Conservation (phyloP, 2,329 filamentous ascomycete genomes). For the Aspergillus sp. region DNA sequence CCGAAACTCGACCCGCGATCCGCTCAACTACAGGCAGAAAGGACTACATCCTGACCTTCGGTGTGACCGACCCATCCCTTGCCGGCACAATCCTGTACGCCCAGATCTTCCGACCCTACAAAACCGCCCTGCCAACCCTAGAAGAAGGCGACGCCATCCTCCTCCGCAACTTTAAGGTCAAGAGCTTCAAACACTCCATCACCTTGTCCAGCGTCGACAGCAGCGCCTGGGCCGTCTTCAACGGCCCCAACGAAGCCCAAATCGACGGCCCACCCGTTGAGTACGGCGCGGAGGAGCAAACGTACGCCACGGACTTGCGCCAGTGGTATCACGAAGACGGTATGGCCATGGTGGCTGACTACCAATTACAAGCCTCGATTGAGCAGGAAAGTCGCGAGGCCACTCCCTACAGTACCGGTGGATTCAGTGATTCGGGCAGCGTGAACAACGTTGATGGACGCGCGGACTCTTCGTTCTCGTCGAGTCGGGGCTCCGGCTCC, state of each 20-base stretch:
- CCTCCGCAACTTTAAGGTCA: conserved; percentile 50
- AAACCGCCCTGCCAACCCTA: conserved; percentile 41
- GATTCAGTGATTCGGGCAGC: conserved; percentile 37
- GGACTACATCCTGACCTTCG: conserved; percentile 45
- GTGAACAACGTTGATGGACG: conserved; percentile 26
- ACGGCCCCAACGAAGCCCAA: conserved; percentile 29
- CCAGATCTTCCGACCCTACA: conserved; percentile 46
- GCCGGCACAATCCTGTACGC: conserved; percentile 40
- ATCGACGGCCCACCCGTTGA: conserved; percentile 45
- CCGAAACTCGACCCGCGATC: conserved; percentile 32
- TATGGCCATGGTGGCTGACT: conserved; percentile 37
- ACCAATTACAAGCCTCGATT: conserved; percentile 39
- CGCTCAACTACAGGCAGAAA: conserved; percentile 41
- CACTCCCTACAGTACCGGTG: conserved; percentile 28
- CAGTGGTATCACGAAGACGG: conserved; percentile 46
- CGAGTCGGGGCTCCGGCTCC: conserved; percentile 21
- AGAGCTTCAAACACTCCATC: conserved; percentile 42
- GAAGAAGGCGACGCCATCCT: conserved; percentile 46
- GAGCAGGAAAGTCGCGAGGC: conserved; percentile 31
- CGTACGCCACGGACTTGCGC: conserved; percentile 37
- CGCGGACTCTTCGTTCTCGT: conserved; percentile 26
- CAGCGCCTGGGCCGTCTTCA: conserved; percentile 53
- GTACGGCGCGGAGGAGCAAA: conserved; percentile 40
- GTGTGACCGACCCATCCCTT: conserved; percentile 49
- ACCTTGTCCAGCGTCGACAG: conserved; percentile 45